These are phyloP conservation scores for Datisca glomerata DNA, from an alignment of 306 rosid genomes.

Conservation along the genomic window DNA sequence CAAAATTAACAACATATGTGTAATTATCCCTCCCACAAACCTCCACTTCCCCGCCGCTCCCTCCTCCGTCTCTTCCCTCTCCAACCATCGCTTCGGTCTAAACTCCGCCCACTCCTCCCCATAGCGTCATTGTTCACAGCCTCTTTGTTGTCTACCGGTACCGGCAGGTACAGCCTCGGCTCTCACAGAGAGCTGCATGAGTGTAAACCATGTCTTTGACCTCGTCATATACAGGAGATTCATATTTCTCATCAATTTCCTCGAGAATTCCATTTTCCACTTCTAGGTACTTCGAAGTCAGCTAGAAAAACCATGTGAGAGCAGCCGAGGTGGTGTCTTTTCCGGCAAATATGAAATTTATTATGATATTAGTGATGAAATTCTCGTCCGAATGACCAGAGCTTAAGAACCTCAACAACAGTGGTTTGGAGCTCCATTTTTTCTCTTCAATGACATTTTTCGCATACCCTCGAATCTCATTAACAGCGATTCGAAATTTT, in stretches of 20 bases:
- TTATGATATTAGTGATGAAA: constrained; percentile 35
- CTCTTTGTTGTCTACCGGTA: constrained; percentile 28
- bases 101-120: constrained; percentile 49
- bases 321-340: constrained; percentile 49
- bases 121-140: constrained; percentile 29
- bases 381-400: constrained; percentile 41
- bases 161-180: constrained; percentile 63
- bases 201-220: constrained; percentile 49
- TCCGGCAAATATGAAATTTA: constrained; percentile 55
- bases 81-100: constrained; percentile 61
- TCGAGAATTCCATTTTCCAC: constrained; percentile 25
- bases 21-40: constrained; percentile 42
- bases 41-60: constrained; percentile 23
- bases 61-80: constrained; percentile 1
- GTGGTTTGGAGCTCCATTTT: constrained; percentile 24
- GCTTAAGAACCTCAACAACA: constrained; percentile 37
- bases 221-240: constrained; percentile 19
- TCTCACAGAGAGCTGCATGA: constrained; percentile 59
- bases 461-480: constrained; percentile 38
- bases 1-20: too few relatives aligned
- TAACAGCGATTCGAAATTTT: constrained; percentile 7
- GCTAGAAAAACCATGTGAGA: constrained; percentile 68
- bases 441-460: constrained; percentile 23
- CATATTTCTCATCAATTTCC: constrained; percentile 18
- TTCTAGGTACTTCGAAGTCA: constrained; percentile 21